A percentile compares a stretch with the other conserved stretches of the same genome.
Conservation (phyloP, 2,329 filamentous ascomycete genomes). For the Sporothrix phasma region DNA sequence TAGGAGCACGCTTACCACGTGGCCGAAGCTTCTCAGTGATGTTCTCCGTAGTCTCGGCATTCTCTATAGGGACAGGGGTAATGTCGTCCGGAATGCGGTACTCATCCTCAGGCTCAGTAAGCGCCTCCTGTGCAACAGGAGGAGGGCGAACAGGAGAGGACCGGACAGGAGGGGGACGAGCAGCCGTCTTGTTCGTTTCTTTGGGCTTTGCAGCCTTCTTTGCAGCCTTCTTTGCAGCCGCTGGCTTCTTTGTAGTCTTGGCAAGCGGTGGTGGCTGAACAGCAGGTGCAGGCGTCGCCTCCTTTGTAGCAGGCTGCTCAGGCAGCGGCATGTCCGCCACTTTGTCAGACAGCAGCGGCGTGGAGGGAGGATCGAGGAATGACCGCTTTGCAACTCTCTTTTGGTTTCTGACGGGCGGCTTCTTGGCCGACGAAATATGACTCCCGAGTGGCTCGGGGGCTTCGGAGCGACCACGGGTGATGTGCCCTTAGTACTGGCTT, state of each 20-base stretch:
- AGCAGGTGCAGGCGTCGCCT: background rate
- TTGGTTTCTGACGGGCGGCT: conserved; percentile 2
- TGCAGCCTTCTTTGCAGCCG: background rate
- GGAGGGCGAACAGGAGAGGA: background rate
- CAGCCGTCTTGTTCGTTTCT: background rate
- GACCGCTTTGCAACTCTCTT: conserved; percentile 15
- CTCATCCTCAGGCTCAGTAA: background rate
- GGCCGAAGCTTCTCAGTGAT: conserved; percentile 10
- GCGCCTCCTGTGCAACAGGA: background rate
- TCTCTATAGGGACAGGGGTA: background rate
- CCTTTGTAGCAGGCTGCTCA: background rate
- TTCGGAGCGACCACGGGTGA: background rate
- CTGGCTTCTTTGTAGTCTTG: background rate
- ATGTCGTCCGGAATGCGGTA: background rate
- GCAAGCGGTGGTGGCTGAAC: background rate
- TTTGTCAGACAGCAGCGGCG: background rate
- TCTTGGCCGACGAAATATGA: background rate
- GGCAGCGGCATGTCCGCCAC: background rate
- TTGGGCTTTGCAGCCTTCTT: background rate
- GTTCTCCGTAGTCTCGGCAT: background rate
- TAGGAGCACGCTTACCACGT: conserved; percentile 5
- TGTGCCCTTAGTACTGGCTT: background rate
- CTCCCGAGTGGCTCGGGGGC: background rate
- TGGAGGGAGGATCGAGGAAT: conserved; percentile 9
- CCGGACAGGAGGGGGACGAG: background rate